These are phyloP conservation scores for Russula virescens DNA, from an alignment of 768 basidiomycete species.

Conservation along the genomic window DNA sequence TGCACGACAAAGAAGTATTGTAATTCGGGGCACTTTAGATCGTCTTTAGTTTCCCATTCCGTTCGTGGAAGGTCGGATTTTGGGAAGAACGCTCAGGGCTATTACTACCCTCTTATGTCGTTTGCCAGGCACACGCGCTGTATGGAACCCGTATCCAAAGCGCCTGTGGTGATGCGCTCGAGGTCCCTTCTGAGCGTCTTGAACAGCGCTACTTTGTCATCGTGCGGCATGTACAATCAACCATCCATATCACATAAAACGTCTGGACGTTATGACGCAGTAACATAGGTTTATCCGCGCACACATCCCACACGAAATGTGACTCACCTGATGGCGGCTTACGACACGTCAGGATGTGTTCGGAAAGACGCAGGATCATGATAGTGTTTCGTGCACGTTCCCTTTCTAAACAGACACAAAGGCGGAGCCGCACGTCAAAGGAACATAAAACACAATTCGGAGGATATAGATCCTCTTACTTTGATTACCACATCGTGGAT, in stretches of 20 bases:
- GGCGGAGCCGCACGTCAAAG: not conserved
- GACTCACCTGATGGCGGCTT: conserved; percentile 59
- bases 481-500: conserved; percentile 30
- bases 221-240: not conserved
- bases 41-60: too few species aligned
- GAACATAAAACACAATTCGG: not conserved
- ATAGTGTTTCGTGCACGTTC: conserved; percentile 54
- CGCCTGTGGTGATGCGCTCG: conserved; percentile 2
- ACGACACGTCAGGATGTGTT: conserved; percentile 73
- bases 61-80: too few species aligned
- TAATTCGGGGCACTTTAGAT: too few species aligned
- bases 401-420: not conserved
- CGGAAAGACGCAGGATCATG: conserved; percentile 72
- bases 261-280: not conserved
- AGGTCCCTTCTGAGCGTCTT: conserved; percentile 4
- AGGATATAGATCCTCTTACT: conserved; percentile 1
- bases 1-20: too few species aligned
- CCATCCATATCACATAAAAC: not conserved
- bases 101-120: too few species aligned
- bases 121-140: not conserved
- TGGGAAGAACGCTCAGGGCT: too few species aligned
- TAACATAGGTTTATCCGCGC: not conserved
- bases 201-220: conserved; percentile 18
- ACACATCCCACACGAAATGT: too few species aligned
- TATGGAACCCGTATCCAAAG: conserved; percentile 10